phyloP scores from a whole-genome alignment of 768 basidiomycete genomes.

The Lentinula edodes region DNA sequence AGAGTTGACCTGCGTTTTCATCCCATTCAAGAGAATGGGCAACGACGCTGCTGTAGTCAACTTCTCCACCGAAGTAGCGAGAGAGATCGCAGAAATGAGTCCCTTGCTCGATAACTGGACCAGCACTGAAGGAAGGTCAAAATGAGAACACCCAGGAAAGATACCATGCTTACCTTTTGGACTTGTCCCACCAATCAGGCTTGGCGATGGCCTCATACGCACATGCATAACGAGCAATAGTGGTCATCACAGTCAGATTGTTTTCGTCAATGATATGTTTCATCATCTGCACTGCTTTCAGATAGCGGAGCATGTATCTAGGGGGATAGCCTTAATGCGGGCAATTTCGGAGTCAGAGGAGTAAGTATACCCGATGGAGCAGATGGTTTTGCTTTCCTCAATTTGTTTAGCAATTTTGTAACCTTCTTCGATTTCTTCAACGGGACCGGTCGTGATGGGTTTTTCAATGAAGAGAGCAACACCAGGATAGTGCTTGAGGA shows the following conservation, averaged over 20 bases:
- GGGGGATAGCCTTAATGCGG: background rate
- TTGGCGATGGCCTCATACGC: constrained; percentile 79
- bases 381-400: constrained; percentile 63
- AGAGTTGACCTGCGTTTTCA: constrained; percentile 81
- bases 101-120: constrained; percentile 85
- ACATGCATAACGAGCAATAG: constrained; percentile 90
- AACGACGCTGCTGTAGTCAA: constrained; percentile 71
- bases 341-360: constrained; percentile 2
- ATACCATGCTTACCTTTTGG: constrained; percentile 49
- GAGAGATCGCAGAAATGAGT: constrained; percentile 98
- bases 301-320: constrained; percentile 91
- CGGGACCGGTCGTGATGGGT: constrained; percentile 80
- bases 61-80: constrained; percentile 95
- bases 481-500: constrained; percentile 83
- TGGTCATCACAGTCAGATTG: constrained; percentile 91
- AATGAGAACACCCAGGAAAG: background rate
- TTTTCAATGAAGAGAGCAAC: constrained; percentile 91
- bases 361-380: constrained; percentile 76
- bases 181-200: constrained; percentile 92
- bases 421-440: constrained; percentile 58
- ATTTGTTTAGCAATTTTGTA: constrained; percentile 73
- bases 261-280: constrained; percentile 94
- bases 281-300: constrained; percentile 94
- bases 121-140: constrained; percentile 41
- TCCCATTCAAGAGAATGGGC: constrained; percentile 93